Conservation (phyloP, 176 grass and related monocot genomes). For the Alopecurus myosuroides region DNA sequence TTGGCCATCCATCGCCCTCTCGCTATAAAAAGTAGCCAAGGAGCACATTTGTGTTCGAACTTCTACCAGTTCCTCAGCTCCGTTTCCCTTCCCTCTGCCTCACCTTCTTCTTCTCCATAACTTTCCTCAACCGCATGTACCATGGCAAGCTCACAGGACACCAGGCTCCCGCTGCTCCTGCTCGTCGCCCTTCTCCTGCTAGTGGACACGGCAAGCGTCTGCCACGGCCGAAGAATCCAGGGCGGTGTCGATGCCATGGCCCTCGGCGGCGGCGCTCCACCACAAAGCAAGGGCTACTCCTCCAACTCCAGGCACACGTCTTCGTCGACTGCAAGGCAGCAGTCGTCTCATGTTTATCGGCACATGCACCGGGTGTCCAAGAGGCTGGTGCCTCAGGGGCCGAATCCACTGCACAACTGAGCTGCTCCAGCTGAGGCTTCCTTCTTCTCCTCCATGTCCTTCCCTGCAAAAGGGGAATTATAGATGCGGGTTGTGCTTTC, state of each 20-base stretch:
- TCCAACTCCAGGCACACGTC: background rate
- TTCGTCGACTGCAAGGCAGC: background rate
- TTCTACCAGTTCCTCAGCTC: background rate
- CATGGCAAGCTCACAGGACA: constrained; percentile 37
- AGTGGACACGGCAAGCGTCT: background rate
- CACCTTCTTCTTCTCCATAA: background rate
- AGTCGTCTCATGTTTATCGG: background rate
- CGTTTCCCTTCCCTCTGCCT: background rate
- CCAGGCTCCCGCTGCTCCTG: constrained; percentile 2
- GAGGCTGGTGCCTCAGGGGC: constrained; percentile 69
- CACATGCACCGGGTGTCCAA: constrained; percentile 42
- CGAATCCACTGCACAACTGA: constrained; percentile 90
- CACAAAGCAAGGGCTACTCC: background rate
- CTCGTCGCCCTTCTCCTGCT: constrained; percentile 33
- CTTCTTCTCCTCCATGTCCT: background rate
- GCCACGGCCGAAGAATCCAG: constrained; percentile 20
- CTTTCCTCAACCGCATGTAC: background rate
- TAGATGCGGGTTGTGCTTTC: background rate
- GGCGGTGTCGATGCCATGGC: background rate
- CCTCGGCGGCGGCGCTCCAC: background rate
- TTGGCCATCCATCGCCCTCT: background rate
- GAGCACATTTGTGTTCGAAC: constrained; percentile 9
- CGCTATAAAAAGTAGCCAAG: constrained; percentile 8
- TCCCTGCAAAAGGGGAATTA: background rate
- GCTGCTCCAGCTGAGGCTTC: background rate